Conservation (phyloP, 2,329 filamentous ascomycete genomes). For the Verruconis gallopava region DNA sequence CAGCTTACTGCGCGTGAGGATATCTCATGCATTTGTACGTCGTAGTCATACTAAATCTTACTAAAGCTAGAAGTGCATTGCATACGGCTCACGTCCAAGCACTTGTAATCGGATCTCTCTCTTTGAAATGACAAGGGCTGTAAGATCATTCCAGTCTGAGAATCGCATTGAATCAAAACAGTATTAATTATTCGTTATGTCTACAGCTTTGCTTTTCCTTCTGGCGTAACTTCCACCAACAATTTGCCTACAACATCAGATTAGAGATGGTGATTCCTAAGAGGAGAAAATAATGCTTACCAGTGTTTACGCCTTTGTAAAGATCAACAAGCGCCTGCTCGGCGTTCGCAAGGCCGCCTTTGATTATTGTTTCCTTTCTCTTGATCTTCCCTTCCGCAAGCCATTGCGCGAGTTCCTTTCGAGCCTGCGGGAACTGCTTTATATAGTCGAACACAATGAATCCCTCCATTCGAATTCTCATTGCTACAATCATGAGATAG, state of each 20-base stretch:
- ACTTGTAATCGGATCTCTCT: no score
- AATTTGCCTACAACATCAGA: constrained; percentile 3
- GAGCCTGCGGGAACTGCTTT: constrained; percentile 43
- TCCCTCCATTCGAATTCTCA: constrained; percentile 50
- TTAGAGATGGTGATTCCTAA: no score
- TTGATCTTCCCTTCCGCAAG: constrained; percentile 57
- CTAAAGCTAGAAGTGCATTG: no score
- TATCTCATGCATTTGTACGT: no score
- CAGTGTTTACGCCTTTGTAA: constrained; percentile 58
- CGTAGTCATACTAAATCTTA: no score
- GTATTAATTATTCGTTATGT: neutral
- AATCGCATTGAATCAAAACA: no score
- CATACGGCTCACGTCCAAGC: no score
- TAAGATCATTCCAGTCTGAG: no score
- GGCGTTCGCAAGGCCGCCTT: constrained; percentile 52
- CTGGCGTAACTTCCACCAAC: constrained; percentile 9
- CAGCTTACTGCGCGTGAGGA: neutral
- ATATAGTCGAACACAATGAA: constrained; percentile 62
- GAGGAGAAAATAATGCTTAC: constrained; percentile 33
- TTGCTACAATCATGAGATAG: constrained; percentile 38
- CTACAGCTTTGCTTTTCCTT: constrained; percentile 1
- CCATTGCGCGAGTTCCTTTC: constrained; percentile 52
- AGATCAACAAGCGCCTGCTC: constrained; percentile 51
- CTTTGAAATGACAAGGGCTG: no score
- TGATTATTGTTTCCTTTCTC: constrained; percentile 56